Evolutionary conservation across 202 grass and related monocot genomes (phyloP).

Genomic region (Thinopyrum obtusiflorum): DNA sequence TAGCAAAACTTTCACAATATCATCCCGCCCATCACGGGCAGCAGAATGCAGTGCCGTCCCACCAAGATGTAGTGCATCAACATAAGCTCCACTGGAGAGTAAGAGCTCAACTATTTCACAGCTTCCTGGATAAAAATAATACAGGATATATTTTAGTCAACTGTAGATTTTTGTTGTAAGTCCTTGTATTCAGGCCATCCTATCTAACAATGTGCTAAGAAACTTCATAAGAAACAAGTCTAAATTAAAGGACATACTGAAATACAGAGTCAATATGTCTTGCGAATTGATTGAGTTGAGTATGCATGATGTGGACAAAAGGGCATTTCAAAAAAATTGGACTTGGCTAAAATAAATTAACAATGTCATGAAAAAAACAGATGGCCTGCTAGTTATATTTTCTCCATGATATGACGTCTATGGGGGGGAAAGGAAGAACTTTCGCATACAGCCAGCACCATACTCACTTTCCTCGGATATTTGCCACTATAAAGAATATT

Average conservation of each 20-base stretch:
- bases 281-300: neutral
- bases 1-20: constrained; percentile 35
- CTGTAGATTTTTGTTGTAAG: neutral
- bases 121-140: constrained; percentile 19
- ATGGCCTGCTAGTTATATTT: neutral
- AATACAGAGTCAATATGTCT: neutral
- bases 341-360: constrained; percentile 2
- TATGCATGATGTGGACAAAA: neutral
- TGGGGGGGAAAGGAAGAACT: neutral
- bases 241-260: neutral
- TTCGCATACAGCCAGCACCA: constrained; percentile 28
- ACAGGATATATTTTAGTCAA: neutral
- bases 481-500: neutral
- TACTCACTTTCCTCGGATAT: constrained; percentile 1
- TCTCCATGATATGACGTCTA: neutral
- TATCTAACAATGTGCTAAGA: neutral
- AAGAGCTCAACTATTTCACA: constrained; percentile 26
- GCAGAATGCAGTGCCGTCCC: constrained; percentile 27
- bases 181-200: neutral
- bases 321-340: neutral
- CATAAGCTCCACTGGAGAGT: constrained; percentile 17
- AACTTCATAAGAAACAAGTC: neutral
- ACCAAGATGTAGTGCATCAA: neutral
- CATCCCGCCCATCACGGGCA: constrained; percentile 2
- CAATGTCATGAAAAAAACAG: neutral